Conservation (phyloP, 2,329 filamentous ascomycete genomes). For the Hypoxylon sp. region DNA sequence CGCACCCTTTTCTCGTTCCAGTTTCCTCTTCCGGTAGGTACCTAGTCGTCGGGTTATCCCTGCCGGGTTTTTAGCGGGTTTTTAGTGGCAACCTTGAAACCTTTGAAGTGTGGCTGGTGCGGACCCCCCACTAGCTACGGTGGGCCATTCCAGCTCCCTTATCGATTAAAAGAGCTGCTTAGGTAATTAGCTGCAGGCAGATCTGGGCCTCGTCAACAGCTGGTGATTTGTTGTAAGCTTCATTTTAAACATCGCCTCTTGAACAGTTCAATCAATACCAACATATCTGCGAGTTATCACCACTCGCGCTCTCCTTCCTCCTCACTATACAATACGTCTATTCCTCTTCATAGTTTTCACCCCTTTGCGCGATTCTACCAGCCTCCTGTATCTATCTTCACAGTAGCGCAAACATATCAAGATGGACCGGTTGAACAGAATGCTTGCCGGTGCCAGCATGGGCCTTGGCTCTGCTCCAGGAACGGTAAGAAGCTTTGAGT, state of each 20-base stretch:
- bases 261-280: conserved; percentile 28
- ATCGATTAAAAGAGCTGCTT: conserved; percentile 39
- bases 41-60: conserved; percentile 8
- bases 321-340: neutral
- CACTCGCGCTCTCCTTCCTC: neutral
- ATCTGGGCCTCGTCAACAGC: conserved; percentile 48
- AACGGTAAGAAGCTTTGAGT: conserved; percentile 65
- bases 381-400: conserved; percentile 18
- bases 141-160: conserved; percentile 36
- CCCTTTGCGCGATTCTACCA: conserved; percentile 6
- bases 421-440: conserved; percentile 94
- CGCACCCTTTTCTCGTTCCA: neutral
- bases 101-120: conserved; percentile 18
- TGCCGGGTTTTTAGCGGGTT: neutral
- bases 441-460: conserved; percentile 82
- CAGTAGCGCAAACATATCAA: conserved; percentile 48
- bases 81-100: too few relatives aligned
- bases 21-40: conserved; percentile 33
- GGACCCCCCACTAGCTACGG: conserved; percentile 6
- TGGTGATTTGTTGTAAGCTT: conserved; percentile 37
- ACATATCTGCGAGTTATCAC: conserved; percentile 15
- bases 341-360: neutral
- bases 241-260: conserved; percentile 31
- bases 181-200: conserved; percentile 47
- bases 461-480: conserved; percentile 73